Evolutionary conservation across 352 stramenopile species (phyloP), one percentile per base, ranked within the genome.

Genomic region (Globisporangium rhizosaccharum): DNA sequence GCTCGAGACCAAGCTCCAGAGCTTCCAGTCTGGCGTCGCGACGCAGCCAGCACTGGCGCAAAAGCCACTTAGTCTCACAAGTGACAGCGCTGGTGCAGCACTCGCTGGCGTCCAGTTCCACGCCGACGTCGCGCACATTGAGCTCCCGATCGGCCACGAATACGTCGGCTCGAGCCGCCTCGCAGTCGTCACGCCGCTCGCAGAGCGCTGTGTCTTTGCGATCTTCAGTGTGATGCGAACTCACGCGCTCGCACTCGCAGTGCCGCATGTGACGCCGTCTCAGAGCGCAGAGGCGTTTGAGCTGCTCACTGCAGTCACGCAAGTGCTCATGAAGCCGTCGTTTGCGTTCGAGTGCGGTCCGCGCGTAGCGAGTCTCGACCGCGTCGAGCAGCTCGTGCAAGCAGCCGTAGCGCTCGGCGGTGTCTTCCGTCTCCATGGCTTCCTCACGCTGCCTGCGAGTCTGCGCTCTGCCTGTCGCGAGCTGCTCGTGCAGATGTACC

Each of bases 91-190:
- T 20, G 36, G 17, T 3, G 25, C 51, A 18, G 51, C 20, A 7
- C 42, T 56, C 18, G 33, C 47, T 3, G 60, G 57, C 23, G 20
- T 71, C 39, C 52, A 63, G 17, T 64, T 66, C 45, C 3, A 65
- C 28, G 68, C 60, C 0, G 60, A 73, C 48, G 56, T 81, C n/a
- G 70, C 67, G 14, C 69, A 83, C 26, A 44, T 83, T 1, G 60
- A 83, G 5, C 63, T 84, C 14, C 41, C 57, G 0, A 55, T 87
- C n/a, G 76, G 79, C 1, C 69, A 70, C 36, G 79, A 89, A n/a
- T 83, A 75, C 51, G 60, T 76, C 6, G 73, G 73, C 14, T 76
- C 56, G 50, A 36, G 30, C 8, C 67, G 75, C 11, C 41, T 80
- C 25, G 54, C 62, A 1, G 46, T 79, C 3, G 25, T 89, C 23